A percentile compares a stretch with the other conserved stretches of the same genome.
These are phyloP conservation scores for Jaenimonas drosophilae DNA, from an alignment of 208 protist species.

Conservation along the genomic window DNA sequence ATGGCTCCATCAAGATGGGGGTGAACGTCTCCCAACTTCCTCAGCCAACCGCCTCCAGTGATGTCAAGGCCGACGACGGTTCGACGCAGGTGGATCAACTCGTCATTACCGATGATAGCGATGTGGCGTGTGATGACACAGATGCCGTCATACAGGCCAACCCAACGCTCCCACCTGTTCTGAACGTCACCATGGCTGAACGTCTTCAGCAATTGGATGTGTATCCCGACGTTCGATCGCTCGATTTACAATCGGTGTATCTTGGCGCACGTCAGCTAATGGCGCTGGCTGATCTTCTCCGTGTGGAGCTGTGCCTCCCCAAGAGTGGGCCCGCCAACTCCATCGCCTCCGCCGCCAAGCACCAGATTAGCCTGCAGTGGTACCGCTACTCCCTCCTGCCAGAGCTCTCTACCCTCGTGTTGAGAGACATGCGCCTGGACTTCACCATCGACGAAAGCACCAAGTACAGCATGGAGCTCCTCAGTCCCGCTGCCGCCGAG, in stretches of 20 bases:
- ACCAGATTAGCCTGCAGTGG: background rate
- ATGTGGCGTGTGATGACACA: no score
- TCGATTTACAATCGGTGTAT: constrained; percentile 18
- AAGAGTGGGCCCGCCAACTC: background rate
- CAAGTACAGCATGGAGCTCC: background rate
- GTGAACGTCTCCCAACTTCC: no score
- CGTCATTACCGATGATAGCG: no score
- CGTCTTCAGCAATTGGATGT: no score
- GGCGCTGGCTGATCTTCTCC: constrained; percentile 19
- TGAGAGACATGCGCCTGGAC: constrained; percentile 1
- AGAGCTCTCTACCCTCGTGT: constrained; percentile 1
- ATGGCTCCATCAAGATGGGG: no score
- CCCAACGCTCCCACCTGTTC: no score
- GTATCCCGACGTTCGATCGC: constrained; percentile 1
- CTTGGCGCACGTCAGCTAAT: constrained; percentile 15
- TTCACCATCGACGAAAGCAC: constrained; percentile 3
- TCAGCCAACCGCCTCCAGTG: no score
- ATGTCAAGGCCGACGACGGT: no score
- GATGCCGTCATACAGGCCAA: no score
- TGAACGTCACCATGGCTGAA: no score
- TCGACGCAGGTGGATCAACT: no score
- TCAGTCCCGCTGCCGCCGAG: background rate
- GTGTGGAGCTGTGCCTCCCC: no score
- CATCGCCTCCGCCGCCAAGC: background rate
- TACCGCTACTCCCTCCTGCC: constrained; percentile 4